Percentiles rank a stretch among this genome's conserved stretches.
Conservation (phyloP, 2,329 filamentous ascomycete genomes). For the Taxawa tesnikishii region DNA sequence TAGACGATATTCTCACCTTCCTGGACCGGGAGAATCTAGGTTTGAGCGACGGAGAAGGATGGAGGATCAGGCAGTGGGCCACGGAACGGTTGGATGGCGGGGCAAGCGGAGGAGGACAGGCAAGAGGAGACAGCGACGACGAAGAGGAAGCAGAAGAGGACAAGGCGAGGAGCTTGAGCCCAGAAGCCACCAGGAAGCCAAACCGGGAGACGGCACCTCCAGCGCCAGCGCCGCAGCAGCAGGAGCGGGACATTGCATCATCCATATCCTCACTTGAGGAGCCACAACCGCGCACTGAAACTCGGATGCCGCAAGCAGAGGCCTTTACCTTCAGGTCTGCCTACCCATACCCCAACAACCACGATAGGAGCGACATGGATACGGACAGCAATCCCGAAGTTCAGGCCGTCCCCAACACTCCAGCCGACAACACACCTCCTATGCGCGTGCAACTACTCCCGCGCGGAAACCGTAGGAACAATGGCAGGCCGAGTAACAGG, state of each 20-base stretch:
- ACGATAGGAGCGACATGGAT: constrained; percentile 33
- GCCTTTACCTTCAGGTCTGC: constrained; percentile 59
- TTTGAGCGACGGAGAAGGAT: constrained; percentile 65
- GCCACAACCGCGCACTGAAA: constrained; percentile 4
- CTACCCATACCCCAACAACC: constrained; percentile 42
- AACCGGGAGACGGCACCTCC: constrained; percentile 8
- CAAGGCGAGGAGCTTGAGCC: constrained; percentile 32
- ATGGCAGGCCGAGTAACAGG: constrained; percentile 12
- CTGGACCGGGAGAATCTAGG: constrained; percentile 74
- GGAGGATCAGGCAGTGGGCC: constrained; percentile 53
- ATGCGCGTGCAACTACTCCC: constrained; percentile 12
- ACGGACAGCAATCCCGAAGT: constrained; percentile 20
- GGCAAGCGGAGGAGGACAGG: constrained; percentile 21
- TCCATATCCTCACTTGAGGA: background rate
- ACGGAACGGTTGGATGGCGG: constrained; percentile 57
- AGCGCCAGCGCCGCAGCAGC: constrained; percentile 19
- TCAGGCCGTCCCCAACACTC: constrained; percentile 12
- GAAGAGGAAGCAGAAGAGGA: constrained; percentile 47
- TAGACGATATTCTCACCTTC: constrained; percentile 79
- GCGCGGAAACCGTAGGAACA: constrained; percentile 12
- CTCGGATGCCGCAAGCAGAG: constrained; percentile 42
- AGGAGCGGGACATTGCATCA: constrained; percentile 10
- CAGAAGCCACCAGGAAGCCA: constrained; percentile 16
- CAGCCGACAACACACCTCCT: constrained; percentile 18
- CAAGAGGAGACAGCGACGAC: constrained; percentile 53